Base-by-base conservation (phyloP, 1,139 yeast genomes). In the Debaryomyces sp. region DNA sequence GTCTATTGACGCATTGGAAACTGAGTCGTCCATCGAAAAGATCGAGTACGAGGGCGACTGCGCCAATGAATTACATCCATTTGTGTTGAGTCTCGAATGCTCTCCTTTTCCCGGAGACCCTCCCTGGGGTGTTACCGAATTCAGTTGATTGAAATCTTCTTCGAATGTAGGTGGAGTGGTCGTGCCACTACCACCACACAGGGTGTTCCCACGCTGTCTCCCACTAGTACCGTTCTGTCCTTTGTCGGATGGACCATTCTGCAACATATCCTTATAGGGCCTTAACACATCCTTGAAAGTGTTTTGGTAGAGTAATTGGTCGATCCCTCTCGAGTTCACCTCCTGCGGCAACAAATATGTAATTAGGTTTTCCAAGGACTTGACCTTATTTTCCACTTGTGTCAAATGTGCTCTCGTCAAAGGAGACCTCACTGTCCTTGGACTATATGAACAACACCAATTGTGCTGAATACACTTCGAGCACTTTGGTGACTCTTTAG, bases 361-460 rank as follows among this genome's bases (percentile, higher is more conserved):
- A 22, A 89, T 60, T 38, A 89, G 60, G 30, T 68, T 66, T 58
- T 87, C 89, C 54, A 88, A 69, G 37, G 71, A 75, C 45, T 74
- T 69, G 13, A 85, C 85, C 52, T 85, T 72, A 50, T 75, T 80
- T 64, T 89, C 96, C 38, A 89, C 91, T 48, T 80, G 80, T 9
- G 96, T 89, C 54, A 89, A 71, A 68, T 87, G 87, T 15, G 87
- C 90, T 57, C 97, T 73, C 0, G 96, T 89, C 52, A 89, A 71
- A 0, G 96, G 96, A 6, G 92, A 84, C 50, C 96, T 71, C 29
- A 87, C 85, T 1, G 87, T 80, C 53, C 88, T 74, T 12, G 97
- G 96, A 24, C 89, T 82, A 64, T 89, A 89, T 4, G 81, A 70
- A 66, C 97, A 89, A 43, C 79, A 78, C 87, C 96, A 85, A 38